Percentiles rank a stretch among this genome's conserved stretches.
phyloP scores from a whole-genome alignment of 2,329 filamentous ascomycete genomes.

The Lachnellula hyalina region DNA sequence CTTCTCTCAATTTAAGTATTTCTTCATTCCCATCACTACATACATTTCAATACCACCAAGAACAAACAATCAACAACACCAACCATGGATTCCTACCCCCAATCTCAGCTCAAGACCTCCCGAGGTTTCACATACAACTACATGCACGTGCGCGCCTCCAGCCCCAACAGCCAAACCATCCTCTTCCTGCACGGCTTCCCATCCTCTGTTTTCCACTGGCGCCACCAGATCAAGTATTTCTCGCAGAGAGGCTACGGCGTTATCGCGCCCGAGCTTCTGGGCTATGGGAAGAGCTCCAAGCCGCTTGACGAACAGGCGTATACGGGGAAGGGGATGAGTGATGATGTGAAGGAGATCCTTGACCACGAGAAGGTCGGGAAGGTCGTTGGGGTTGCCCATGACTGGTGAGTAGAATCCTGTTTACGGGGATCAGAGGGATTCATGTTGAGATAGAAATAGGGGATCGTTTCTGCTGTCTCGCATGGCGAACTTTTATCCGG shows the following conservation, averaged over 20 bases:
- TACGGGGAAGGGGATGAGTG: slow-evolving; percentile 29
- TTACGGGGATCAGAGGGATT: background rate
- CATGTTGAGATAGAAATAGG: slow-evolving; percentile 2
- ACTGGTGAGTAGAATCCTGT: slow-evolving; percentile 17
- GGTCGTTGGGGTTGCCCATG: slow-evolving; percentile 20
- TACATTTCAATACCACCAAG: no score
- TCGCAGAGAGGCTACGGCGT: slow-evolving; percentile 35
- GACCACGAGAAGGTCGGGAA: slow-evolving; percentile 20
- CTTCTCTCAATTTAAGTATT: no score
- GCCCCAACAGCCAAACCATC: background rate
- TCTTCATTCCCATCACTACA: no score
- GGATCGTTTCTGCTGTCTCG: slow-evolving; percentile 18
- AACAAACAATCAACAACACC: no score
- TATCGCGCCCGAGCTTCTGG: slow-evolving; percentile 37
- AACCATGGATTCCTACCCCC: background rate
- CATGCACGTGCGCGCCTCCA: background rate
- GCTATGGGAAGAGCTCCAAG: slow-evolving; percentile 33
- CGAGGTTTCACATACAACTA: background rate
- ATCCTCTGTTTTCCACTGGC: slow-evolving; percentile 40
- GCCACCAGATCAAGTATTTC: slow-evolving; percentile 19
- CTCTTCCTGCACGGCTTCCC: slow-evolving; percentile 22
- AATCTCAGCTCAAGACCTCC: background rate
- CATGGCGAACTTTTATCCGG: slow-evolving; percentile 13
- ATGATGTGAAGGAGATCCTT: slow-evolving; percentile 33
- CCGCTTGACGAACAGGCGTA: slow-evolving; percentile 29